Percentiles rank a stretch among this genome's conserved stretches.
phyloP scores from a whole-genome alignment of 305 asterid species.

The Fraxinus xanthoxyloides region DNA sequence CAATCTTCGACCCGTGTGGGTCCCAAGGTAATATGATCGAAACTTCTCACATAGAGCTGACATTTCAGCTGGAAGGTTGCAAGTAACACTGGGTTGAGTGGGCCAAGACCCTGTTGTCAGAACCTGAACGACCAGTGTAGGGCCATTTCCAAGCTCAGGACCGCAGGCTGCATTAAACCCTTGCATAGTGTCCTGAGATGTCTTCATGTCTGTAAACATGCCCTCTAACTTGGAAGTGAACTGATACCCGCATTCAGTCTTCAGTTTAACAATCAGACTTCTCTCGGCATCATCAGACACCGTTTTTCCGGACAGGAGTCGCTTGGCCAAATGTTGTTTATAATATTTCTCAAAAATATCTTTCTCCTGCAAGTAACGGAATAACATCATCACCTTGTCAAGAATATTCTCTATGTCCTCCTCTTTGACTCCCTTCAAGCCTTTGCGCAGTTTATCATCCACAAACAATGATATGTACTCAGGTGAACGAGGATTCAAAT shows the following conservation, averaged over 20 bases:
- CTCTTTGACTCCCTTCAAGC: constrained; percentile 50
- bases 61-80: constrained; percentile 71
- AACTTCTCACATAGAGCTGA: constrained; percentile 70
- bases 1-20: constrained; percentile 73
- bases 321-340: constrained; percentile 68
- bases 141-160: constrained; percentile 57
- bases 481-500: constrained; percentile 48
- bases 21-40: constrained; percentile 73
- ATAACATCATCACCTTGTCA: constrained; percentile 57
- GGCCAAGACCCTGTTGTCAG: constrained; percentile 84
- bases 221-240: constrained; percentile 82
- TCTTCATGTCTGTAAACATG: constrained; percentile 86
- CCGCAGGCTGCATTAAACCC: constrained; percentile 57
- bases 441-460: constrained; percentile 50
- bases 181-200: constrained; percentile 82
- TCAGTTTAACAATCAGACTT: constrained; percentile 69
- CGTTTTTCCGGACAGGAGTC: constrained; percentile 54
- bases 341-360: constrained; percentile 72
- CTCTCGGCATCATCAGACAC: constrained; percentile 67
- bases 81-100: constrained; percentile 58
- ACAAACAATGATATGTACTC: constrained; percentile 53
- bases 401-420: constrained; percentile 48
- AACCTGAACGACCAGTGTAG: constrained; percentile 57
- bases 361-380: constrained; percentile 60
- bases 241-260: constrained; percentile 83